Base-by-base conservation (phyloP, 2,329 filamentous ascomycete species). In the Xylariaceae sp. region DNA sequence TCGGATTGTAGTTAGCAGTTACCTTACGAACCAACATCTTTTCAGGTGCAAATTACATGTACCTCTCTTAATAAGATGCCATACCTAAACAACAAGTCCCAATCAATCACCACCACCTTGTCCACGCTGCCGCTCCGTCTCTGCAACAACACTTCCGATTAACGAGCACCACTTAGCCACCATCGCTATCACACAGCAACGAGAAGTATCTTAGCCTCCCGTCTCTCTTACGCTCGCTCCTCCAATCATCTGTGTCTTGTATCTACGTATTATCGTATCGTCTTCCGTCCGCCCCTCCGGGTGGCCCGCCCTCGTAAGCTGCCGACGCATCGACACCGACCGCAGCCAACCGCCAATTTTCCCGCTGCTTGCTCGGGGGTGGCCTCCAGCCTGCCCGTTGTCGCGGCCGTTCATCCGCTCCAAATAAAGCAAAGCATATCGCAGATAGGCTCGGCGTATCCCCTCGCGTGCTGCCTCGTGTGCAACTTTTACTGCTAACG, bases 301-400 rank as follows among this genome's bases (percentile, higher is more conserved):
- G 54, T 55, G 54, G 52, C 59, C 59, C 56, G 59, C 53, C 58
- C 58, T 50, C 60, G 42, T 51, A 15, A 51, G 55, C 53, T 17
- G 57, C 55, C 53, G 45, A 39, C 54, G 11, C 50, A 47, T 61
- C 53, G 58, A 58, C 57, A 58, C 61, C 58, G 23, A 50, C 51
- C 39, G 55, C 56, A 54, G 47, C 53, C 56, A 47, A 52, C 44
- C 11, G 48, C 57, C 35, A 53, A 39, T 61, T 49, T 58, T 62
- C 35, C 59, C 59, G 55, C 59, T 57, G 13, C 56, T 56, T 48
- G 59, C 53, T 57, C 57, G 59, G 52, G 57, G 57, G 57, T 51
- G 55, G 53, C 51, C 37, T 51, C 53, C 42, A 59, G 58, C 59
- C 49, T 45, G 60, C 56, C 37, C 56, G 57, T 48, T n/a, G 17